Base-by-base conservation (phyloP, 2,329 filamentous ascomycete genomes). In the Aspergillus sp. region DNA sequence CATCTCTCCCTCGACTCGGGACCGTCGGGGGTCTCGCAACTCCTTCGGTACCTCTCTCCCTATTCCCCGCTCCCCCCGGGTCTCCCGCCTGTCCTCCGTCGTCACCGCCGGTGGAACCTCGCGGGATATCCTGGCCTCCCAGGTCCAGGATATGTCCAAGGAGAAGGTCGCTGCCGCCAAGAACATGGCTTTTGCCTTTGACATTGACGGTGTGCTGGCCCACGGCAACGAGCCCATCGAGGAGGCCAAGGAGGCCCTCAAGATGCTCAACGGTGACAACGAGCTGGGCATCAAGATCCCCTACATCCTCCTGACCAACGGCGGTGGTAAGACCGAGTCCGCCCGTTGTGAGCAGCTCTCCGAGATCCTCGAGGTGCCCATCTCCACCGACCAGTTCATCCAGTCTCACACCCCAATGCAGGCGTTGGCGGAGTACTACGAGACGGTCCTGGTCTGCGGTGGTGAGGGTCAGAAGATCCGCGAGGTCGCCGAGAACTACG, bases 151-250 rank as follows among this genome's bases (percentile, higher is more conserved):
- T 57, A 76, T 89, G 58, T 78, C 81, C 60, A 72, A 79, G 51
- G 81, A 85, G 61, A 88, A 87, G 75, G 86, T 88, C 14, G 73
- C 74, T 26, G 80, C 81, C 52, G 87, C 86, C 53, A 90, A 90
- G 79, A 85, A 90, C 75, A 89, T 90, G 86, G 85, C 86, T 6
- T 91, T 91, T 59, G 88, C 86, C 63, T 92, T 91, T 65, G 75
- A 77, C 56, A 76, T 77, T 50, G 84, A 90, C 63, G 87, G 87
- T 76, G 87, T 90, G 53, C 78, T 90, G 20, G 86, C 89, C 51
- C 86, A 89, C 71, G 86, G 86, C 64, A 85, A 87, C 72, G 78
- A 85, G 52, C 73, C 87, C 53, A 89, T 89, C 57, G 84, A 84
- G 40, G 81, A 88, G 73, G 86, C 84, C 55, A 77, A 81, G 64